Percentiles rank a stretch among this genome's conserved stretches.
These are phyloP conservation scores for Dalbergia cultrata DNA, from an alignment of 306 rosid species.

Conservation along the genomic window DNA sequence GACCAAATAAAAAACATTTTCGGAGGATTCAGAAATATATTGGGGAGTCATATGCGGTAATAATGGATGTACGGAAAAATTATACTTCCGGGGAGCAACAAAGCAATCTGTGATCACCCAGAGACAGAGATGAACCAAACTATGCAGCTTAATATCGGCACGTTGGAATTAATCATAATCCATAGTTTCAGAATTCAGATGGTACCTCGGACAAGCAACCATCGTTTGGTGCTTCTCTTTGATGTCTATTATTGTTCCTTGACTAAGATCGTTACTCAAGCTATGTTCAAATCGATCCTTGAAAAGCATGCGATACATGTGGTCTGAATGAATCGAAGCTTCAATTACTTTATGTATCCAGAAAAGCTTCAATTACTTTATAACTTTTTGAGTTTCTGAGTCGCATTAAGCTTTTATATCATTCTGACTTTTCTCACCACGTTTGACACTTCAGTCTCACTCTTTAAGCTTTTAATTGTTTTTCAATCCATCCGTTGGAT, in stretches of 20 bases:
- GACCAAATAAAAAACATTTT: no score
- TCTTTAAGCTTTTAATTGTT: background rate
- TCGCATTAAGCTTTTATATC: background rate
- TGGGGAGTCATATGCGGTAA: no score
- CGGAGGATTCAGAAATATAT: background rate
- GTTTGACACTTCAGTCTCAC: slow-evolving; percentile 23
- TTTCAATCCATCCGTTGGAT: background rate
- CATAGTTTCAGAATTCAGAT: background rate
- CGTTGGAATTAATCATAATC: background rate
- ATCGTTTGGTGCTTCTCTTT: background rate
- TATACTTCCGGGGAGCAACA: background rate
- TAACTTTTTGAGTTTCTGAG: background rate
- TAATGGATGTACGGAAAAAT: no score
- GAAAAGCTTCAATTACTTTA: background rate
- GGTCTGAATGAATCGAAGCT: background rate
- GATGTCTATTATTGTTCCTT: background rate
- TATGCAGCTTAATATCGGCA: background rate
- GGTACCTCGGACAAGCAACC: background rate
- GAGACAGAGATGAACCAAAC: background rate
- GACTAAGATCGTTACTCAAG: background rate
- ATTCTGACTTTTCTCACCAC: background rate
- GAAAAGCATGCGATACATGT: background rate
- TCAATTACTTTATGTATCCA: no score
- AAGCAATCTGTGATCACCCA: background rate
- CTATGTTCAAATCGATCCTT: background rate